Evolutionary conservation across 176 grass and related monocot genomes (phyloP).

Genomic region (Eleusine indica): DNA sequence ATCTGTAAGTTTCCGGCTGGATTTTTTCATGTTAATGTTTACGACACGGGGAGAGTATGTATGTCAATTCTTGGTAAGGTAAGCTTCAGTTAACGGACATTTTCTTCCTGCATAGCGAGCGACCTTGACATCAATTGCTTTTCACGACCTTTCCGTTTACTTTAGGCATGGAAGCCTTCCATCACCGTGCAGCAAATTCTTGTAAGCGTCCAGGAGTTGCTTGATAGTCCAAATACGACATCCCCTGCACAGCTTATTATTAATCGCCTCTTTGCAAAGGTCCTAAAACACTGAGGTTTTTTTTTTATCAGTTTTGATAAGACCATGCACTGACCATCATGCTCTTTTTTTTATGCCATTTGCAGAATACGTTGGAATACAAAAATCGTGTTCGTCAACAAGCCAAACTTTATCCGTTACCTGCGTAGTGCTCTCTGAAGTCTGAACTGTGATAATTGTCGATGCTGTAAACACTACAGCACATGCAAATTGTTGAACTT

Average conservation of each 20-base stretch:
- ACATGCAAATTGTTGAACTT: no score
- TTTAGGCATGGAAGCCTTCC: conserved; percentile 81
- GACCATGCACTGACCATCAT: neutral
- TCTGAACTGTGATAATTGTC: no score
- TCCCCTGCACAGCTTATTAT: conserved; percentile 61
- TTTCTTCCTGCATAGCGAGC: no score
- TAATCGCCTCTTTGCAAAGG: conserved; percentile 63
- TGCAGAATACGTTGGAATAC: conserved; percentile 61
- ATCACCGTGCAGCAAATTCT: conserved; percentile 86
- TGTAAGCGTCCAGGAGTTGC: conserved; percentile 76
- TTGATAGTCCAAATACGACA: conserved; percentile 71
- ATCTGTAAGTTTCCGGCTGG: conserved; percentile 67
- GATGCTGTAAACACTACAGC: no score
- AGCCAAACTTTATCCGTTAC: conserved; percentile 64
- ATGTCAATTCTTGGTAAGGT: conserved; percentile 71
- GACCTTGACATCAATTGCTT: neutral
- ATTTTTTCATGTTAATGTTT: conserved; percentile 88
- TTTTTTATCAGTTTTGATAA: neutral
- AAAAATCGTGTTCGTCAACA: conserved; percentile 60
- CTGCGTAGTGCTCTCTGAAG: conserved; percentile 19
- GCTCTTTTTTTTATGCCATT: conserved; percentile 16
- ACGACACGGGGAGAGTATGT: conserved; percentile 62
- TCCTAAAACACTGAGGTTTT: neutral
- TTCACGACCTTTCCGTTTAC: neutral
- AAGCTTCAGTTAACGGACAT: conserved; percentile 20